Percentiles rank a stretch among this genome's conserved stretches.
phyloP scores from a whole-genome alignment of 768 basidiomycete species.

The Leccinum imitatum region DNA sequence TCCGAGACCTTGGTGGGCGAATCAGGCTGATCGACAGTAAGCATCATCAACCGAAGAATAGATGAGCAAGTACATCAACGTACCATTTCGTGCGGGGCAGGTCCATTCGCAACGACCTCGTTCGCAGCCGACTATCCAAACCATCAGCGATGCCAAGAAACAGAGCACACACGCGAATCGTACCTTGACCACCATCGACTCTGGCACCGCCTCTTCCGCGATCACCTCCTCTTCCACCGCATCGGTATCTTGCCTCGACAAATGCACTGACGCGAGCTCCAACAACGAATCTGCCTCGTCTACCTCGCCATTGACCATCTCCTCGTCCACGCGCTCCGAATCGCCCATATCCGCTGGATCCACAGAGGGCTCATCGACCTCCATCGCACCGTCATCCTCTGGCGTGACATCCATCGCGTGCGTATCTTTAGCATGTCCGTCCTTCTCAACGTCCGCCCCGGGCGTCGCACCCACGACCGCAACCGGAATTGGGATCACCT shows the following conservation, averaged over 20 bases:
- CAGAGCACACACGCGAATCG: background rate
- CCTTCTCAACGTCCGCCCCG: background rate
- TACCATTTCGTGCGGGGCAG: background rate
- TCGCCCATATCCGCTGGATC: background rate
- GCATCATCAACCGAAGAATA: background rate
- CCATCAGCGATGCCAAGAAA: constrained; percentile 3
- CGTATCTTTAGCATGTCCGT: background rate
- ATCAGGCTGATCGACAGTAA: background rate
- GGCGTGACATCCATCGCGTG: constrained; percentile 1
- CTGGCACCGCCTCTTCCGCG: background rate
- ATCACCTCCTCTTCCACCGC: background rate
- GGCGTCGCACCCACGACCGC: background rate
- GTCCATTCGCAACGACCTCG: background rate
- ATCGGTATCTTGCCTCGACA: constrained; percentile 5
- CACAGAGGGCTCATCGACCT: background rate
- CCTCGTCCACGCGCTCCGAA: background rate
- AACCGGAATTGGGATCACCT: background rate
- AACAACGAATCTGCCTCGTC: constrained; percentile 23
- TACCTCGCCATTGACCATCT: background rate
- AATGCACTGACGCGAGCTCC: constrained; percentile 27
- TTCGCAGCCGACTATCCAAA: constrained; percentile 1
- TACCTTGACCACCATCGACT: constrained; percentile 11
- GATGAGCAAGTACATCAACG: background rate
- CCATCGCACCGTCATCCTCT: background rate
- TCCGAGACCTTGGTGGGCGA: background rate